phyloP scores from a whole-genome alignment of 2,329 filamentous ascomycete genomes.

The Pseudogymnoascus sp. region DNA sequence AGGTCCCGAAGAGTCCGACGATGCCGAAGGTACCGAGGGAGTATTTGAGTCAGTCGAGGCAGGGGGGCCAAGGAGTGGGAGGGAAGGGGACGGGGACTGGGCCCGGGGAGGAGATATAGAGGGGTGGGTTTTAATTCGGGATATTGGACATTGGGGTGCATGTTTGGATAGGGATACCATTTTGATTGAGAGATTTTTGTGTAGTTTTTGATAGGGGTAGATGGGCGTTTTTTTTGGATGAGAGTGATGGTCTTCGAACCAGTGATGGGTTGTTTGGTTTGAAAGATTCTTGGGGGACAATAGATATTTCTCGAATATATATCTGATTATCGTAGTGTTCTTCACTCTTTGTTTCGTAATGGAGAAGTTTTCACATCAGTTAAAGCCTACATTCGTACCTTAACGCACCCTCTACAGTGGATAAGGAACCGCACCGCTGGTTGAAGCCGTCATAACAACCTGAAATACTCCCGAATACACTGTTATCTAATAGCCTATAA shows the following conservation, averaged over 20 bases:
- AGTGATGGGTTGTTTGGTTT: not conserved
- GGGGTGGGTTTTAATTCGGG: not conserved
- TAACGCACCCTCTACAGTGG: too few relatives aligned
- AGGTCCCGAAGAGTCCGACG: conserved; percentile 25
- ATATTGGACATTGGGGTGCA: not conserved
- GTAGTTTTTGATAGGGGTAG: not conserved
- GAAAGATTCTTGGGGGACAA: not conserved
- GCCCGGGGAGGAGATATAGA: not conserved
- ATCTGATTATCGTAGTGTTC: not conserved
- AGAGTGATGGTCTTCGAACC: not conserved
- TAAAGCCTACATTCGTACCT: too few relatives aligned
- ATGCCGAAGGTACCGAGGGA: conserved; percentile 27
- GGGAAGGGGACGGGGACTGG: not conserved
- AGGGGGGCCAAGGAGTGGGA: too few relatives aligned
- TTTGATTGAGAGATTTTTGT: not conserved
- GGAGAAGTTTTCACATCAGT: too few relatives aligned
- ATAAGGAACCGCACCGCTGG: too few relatives aligned
- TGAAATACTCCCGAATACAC: too few relatives aligned
- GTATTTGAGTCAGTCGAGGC: conserved; percentile 16
- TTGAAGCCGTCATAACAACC: too few relatives aligned
- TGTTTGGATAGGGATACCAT: not conserved
- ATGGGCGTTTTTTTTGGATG: not conserved
- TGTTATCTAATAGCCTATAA: too few relatives aligned
- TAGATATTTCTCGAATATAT: not conserved
- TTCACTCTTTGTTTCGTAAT: not conserved